These are phyloP conservation scores for Candida khao-thaluensis DNA, from an alignment of 805 yeast genomes.

Conservation along the genomic window DNA sequence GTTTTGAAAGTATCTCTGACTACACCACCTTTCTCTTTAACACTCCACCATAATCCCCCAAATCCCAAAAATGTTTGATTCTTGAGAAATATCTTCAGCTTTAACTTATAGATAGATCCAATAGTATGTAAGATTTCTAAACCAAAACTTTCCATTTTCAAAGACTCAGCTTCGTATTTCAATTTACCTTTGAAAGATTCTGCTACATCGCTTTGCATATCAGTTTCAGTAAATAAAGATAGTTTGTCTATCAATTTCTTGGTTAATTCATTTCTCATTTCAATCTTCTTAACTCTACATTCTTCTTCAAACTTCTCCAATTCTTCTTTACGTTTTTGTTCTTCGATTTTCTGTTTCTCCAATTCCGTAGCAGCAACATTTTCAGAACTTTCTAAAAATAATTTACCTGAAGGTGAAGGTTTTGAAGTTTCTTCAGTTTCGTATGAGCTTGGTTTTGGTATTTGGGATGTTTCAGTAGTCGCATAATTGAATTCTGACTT, in stretches of 20 bases:
- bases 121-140: conserved; percentile 73
- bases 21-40: conserved; percentile 72
- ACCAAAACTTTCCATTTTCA: conserved; percentile 85
- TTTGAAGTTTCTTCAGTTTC: conserved; percentile 4
- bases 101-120: conserved; percentile 66
- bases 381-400: conserved; percentile 9
- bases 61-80: conserved; percentile 62
- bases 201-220: conserved; percentile 43
- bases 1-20: conserved; percentile 72
- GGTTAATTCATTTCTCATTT: conserved; percentile 61
- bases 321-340: conserved; percentile 46
- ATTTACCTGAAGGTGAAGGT: conserved; percentile 2
- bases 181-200: conserved; percentile 59
- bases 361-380: conserved; percentile 18
- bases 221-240: conserved; percentile 44
- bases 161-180: conserved; percentile 76
- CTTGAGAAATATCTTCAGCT: conserved; percentile 63
- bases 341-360: conserved; percentile 38
- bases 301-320: conserved; percentile 74
- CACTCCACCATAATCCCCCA: conserved; percentile 67
- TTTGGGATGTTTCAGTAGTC: neutral
- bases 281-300: conserved; percentile 62
- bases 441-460: neutral
- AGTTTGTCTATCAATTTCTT: conserved; percentile 51
- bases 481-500: neutral